These are phyloP conservation scores for Emergomyces africanus DNA, from an alignment of 2,329 filamentous ascomycete genomes.

Conservation along the genomic window DNA sequence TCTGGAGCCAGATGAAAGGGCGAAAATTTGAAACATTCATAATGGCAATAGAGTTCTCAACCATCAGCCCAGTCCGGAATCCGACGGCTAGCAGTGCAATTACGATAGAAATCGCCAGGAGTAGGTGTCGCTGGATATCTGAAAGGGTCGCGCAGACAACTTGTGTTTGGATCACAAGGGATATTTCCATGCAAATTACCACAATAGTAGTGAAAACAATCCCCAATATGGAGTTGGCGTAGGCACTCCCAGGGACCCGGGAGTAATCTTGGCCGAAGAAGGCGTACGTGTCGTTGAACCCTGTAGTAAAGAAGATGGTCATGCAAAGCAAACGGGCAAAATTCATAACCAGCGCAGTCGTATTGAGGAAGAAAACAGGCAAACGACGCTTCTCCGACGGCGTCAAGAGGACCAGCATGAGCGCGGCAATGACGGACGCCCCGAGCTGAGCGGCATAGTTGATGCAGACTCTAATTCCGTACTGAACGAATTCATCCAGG, in stretches of 20 bases:
- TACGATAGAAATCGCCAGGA: conserved; percentile 36
- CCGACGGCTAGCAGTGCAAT: conserved; percentile 40
- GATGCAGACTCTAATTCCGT: conserved; percentile 40
- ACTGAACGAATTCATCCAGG: conserved; percentile 35
- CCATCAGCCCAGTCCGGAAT: conserved; percentile 40
- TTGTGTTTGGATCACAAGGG: conserved; percentile 49
- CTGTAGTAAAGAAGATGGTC: conserved; percentile 45
- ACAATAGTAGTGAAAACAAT: conserved; percentile 41
- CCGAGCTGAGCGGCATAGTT: conserved; percentile 61
- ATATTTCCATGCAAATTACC: conserved; percentile 42
- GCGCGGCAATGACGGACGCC: conserved; percentile 50
- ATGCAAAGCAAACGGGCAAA: conserved; percentile 38
- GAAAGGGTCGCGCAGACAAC: conserved; percentile 46
- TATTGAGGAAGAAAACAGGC: conserved; percentile 53
- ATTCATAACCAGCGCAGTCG: conserved; percentile 47
- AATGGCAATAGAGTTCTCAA: conserved; percentile 36
- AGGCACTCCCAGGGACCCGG: conserved; percentile 33
- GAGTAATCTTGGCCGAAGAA: conserved; percentile 44
- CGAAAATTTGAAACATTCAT: conserved; percentile 18
- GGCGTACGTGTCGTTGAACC: conserved; percentile 45
- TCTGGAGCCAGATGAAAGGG: conserved; percentile 28
- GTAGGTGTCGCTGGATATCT: conserved; percentile 28
- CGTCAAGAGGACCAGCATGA: conserved; percentile 56
- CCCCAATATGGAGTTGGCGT: conserved; percentile 36
- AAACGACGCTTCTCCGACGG: conserved; percentile 51